Percentiles rank a stretch among this genome's conserved stretches.
Evolutionary conservation across 2,329 filamentous ascomycete genomes (phyloP).

Genomic region (Pseudopyricularia javanii): DNA sequence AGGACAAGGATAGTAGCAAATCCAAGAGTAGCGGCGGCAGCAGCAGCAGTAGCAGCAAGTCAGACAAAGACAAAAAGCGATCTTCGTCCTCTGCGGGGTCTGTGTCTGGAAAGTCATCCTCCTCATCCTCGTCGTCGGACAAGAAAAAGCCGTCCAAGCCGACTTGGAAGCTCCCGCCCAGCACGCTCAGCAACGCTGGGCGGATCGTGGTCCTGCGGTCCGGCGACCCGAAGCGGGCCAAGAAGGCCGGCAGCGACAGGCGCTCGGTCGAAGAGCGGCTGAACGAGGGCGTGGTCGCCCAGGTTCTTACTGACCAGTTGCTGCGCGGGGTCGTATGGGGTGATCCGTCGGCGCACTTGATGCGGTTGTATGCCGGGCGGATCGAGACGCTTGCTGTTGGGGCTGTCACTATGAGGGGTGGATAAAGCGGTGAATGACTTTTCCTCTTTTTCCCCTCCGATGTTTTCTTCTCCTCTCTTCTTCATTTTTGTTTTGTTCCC

Average conservation of each 20-base stretch:
- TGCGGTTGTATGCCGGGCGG: conserved; percentile 63
- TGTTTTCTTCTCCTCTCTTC: background rate
- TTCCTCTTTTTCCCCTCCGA: background rate
- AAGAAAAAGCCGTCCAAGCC: conserved; percentile 16
- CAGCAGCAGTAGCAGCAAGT: conserved; percentile 8
- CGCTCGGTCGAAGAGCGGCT: conserved; percentile 38
- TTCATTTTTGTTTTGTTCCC: background rate
- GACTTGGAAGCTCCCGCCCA: conserved; percentile 53
- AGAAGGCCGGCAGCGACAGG: conserved; percentile 19
- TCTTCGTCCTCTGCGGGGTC: background rate
- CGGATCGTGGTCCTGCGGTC: conserved; percentile 53
- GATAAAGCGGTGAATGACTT: background rate
- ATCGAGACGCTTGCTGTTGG: conserved; percentile 60
- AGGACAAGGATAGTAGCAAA: background rate
- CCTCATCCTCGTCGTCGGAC: background rate
- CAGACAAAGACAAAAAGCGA: conserved; percentile 10
- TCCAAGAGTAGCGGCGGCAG: conserved; percentile 1
- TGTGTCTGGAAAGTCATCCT: background rate
- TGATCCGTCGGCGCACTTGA: conserved; percentile 67
- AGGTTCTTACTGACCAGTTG: conserved; percentile 54
- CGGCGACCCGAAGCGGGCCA: conserved; percentile 23
- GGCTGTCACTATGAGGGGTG: conserved; percentile 41
- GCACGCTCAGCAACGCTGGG: conserved; percentile 58
- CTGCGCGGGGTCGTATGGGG: conserved; percentile 65
- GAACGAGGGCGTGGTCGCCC: conserved; percentile 53